A percentile compares a stretch with the other conserved stretches of the same genome.
Evolutionary conservation across 1,139 yeast species (phyloP).

Genomic region (Blastobotrys proliferans): DNA sequence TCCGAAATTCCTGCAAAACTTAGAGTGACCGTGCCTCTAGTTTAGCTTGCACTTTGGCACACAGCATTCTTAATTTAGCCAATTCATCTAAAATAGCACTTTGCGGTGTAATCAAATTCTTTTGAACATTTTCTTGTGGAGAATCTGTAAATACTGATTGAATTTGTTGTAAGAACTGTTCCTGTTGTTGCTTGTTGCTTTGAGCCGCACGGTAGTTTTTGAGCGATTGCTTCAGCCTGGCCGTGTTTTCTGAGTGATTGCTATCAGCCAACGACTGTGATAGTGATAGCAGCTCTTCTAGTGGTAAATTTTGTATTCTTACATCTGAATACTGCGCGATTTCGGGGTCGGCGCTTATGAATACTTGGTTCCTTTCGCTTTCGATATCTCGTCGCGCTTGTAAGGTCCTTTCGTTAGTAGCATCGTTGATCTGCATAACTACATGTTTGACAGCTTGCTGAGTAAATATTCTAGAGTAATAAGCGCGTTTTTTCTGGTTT

Average conservation of each 20-base stretch:
- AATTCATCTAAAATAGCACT: conserved; percentile 16
- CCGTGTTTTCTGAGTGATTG: conserved; percentile 1
- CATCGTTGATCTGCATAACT: conserved; percentile 20
- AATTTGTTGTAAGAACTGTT: conserved; percentile 2
- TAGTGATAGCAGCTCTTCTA: conserved; percentile 8
- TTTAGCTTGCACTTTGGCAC: conserved; percentile 15
- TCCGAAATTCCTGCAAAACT: conserved; percentile 69
- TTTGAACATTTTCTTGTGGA: conserved; percentile 15
- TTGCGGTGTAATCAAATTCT: conserved; percentile 14
- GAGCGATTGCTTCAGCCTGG: conserved; percentile 2
- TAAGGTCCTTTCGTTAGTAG: conserved; percentile 9
- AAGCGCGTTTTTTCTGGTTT: conserved; percentile 16
- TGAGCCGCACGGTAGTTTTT: conserved; percentile 1
- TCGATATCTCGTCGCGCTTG: conserved; percentile 10
- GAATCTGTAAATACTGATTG: conserved; percentile 6
- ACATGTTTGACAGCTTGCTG: conserved; percentile 23
- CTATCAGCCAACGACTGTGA: not conserved
- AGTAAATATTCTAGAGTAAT: conserved; percentile 20
- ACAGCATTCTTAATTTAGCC: conserved; percentile 14
- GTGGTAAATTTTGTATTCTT: conserved; percentile 5
- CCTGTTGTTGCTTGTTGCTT: conserved; percentile 5
- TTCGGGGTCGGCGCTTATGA: conserved; percentile 15
- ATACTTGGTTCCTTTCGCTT: conserved; percentile 8
- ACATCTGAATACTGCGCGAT: conserved; percentile 7
- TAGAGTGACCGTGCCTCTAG: conserved; percentile 19